Base-by-base conservation (phyloP, 306 rosid species). In the Rosa lucieae region DNA sequence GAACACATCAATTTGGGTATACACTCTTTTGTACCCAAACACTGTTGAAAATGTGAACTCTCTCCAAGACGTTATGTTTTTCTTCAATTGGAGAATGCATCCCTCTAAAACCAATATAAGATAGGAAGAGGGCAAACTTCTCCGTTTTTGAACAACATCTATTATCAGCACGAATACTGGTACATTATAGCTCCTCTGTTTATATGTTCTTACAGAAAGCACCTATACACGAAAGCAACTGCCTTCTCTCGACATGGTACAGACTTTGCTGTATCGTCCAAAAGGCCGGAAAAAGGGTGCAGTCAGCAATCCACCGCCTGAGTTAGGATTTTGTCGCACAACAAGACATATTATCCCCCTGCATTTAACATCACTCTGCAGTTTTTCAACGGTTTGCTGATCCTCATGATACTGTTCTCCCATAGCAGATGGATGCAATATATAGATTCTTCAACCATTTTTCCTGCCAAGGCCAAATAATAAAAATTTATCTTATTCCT, bases 381-480 rank as follows among this genome's bases (percentile, higher is more conserved):
- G 59, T 70, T 49, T 78, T 74, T 69, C 58, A 52, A 39, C 62
- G 20, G 47, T 23, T 32, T 32, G 46, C 73, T 12, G 29, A 23
- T 61, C 74, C 70, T 85, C 78, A 85, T 66, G 88, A 81, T 37
- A 80, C 88, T 8, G 88, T 85, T 82, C 88, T 85, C 39, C 88
- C 88, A 20, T 53, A 79, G 79, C 85, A 75, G 71, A 85, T 70
- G 8, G 88, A 82, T 39, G 88, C 83, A 75, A 85, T 85, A 61
- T 85, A 85, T 10, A 81, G 77, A 71, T 82, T 82, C 83, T 85
- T 85, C 51, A 77, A 63, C 88, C 88, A 85, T 71, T 85, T 85
- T 44, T 85, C 88, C 88, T 85, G 88, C 69, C 59, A 82, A 4
- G 5, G 47, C 51, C 53, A 69, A 53, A 35, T 5, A 37, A 32